Conservation (phyloP, 768 basidiomycete genomes). For the Tricholoma flavovirens region DNA sequence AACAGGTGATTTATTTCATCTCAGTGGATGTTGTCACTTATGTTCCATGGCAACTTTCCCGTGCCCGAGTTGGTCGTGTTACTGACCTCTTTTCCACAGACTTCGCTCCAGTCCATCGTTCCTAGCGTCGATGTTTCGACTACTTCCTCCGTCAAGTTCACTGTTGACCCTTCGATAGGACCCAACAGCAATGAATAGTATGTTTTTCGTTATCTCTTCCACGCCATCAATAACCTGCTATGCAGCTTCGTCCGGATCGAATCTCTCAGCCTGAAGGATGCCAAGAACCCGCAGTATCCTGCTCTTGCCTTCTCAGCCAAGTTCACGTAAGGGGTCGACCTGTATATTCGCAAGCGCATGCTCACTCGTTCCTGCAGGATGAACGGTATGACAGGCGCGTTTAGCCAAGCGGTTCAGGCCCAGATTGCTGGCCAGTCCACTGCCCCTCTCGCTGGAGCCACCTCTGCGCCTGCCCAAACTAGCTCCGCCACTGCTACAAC, state of each 20-base stretch:
- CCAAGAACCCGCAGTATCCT: slow-evolving; percentile 45
- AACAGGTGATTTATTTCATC: slow-evolving; percentile 45
- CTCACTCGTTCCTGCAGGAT: slow-evolving; percentile 37
- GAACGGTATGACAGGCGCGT: slow-evolving; percentile 64
- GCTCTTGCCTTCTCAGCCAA: slow-evolving; percentile 73
- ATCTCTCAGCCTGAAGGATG: slow-evolving; percentile 49
- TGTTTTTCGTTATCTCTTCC: slow-evolving; percentile 12
- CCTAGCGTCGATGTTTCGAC: slow-evolving; percentile 47
- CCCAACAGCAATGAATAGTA: slow-evolving; percentile 54
- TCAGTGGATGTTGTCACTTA: no score
- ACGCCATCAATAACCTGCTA: not conserved
- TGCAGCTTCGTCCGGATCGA: slow-evolving; percentile 74
- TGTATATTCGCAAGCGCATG: not conserved
- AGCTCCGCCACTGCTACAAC: slow-evolving; percentile 15
- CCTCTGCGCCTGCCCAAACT: slow-evolving; percentile 22
- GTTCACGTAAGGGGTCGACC: slow-evolving; percentile 53
- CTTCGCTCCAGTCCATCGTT: slow-evolving; percentile 48
- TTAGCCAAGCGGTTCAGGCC: slow-evolving; percentile 47
- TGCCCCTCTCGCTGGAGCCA: slow-evolving; percentile 44
- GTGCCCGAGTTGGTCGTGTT: not conserved
- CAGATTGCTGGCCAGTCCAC: slow-evolving; percentile 60
- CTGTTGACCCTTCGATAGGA: slow-evolving; percentile 45
- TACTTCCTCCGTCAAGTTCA: slow-evolving; percentile 42
- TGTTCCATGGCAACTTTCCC: not conserved
- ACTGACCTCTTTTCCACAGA: slow-evolving; percentile 28